These are phyloP conservation scores for Hymenochaete sp. DNA, from an alignment of 1,284 basidiomycete genomes.

Conservation along the genomic window DNA sequence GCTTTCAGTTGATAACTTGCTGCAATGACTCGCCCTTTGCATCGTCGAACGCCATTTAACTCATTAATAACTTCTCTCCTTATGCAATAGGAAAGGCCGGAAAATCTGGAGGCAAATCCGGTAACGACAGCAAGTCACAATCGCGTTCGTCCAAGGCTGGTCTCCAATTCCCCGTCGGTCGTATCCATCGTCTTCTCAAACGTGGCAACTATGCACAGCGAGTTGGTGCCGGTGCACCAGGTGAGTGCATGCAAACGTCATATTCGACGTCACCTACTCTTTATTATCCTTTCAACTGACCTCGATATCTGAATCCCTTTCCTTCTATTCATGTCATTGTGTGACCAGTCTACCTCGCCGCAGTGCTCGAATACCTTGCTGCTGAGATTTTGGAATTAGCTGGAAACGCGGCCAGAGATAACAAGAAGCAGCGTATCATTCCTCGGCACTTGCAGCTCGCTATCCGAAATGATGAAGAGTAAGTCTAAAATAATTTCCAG, in stretches of 20 bases:
- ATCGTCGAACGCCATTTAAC: no score
- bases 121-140: conserved; percentile 37
- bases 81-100: conserved; percentile 46
- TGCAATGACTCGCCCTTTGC: no score
- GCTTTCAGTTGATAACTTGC: no score
- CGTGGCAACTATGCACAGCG: conserved; percentile 79
- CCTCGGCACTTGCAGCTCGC: conserved; percentile 87
- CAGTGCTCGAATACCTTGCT: conserved; percentile 62
- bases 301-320: neutral
- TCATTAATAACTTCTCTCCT: no score
- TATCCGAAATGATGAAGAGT: conserved; percentile 84
- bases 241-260: conserved; percentile 38
- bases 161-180: conserved; percentile 79
- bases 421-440: conserved; percentile 86
- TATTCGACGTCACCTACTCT: no score
- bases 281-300: neutral
- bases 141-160: conserved; percentile 81
- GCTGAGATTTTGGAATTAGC: conserved; percentile 74
- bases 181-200: conserved; percentile 78
- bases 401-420: conserved; percentile 59
- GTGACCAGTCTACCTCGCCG: conserved; percentile 64
- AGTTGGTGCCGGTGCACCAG: conserved; percentile 62
- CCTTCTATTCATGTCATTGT: neutral
- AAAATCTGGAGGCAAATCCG: conserved; percentile 51
- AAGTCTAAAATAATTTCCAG: conserved; percentile 27